These are phyloP conservation scores for Yarrowia osloensis DNA, from an alignment of 805 yeast species.

Conservation along the genomic window DNA sequence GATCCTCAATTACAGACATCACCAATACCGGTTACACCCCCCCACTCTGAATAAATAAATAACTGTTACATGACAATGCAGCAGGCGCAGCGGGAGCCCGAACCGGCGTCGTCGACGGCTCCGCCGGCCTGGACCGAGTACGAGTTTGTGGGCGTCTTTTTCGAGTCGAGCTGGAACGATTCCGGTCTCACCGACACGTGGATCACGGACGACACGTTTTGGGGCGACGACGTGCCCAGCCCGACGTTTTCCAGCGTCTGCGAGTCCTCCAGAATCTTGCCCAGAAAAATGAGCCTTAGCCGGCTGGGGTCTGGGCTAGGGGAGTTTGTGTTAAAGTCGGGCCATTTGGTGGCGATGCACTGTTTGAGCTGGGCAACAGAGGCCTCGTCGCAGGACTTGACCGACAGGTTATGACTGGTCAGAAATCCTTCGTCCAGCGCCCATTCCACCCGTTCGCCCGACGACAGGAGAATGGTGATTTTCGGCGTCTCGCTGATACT, in stretches of 20 bases:
- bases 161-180: slow-evolving; percentile 36
- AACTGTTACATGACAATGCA: not conserved
- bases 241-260: slow-evolving; percentile 35
- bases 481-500: slow-evolving; percentile 17
- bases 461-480: slow-evolving; percentile 36
- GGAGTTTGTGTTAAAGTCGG: slow-evolving; percentile 37
- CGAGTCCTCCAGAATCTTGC: slow-evolving; percentile 39
- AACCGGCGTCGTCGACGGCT: not conserved
- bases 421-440: slow-evolving; percentile 34
- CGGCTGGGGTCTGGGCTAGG: slow-evolving; percentile 33
- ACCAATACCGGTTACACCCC: no score
- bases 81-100: not conserved
- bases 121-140: slow-evolving; percentile 8
- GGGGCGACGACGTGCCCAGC: slow-evolving; percentile 10
- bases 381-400: slow-evolving; percentile 34
- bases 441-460: slow-evolving; percentile 36
- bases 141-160: not conserved
- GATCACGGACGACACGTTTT: slow-evolving; percentile 35
- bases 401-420: slow-evolving; percentile 33
- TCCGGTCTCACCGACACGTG: slow-evolving; percentile 42
- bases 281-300: slow-evolving; percentile 42
- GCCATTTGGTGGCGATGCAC: slow-evolving; percentile 36
- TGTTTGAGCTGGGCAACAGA: slow-evolving; percentile 35
- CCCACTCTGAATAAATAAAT: no score
- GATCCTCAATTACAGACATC: no score